phyloP scores from a whole-genome alignment of 2,329 filamentous ascomycete species.

The Aspergillus fumigatus region DNA sequence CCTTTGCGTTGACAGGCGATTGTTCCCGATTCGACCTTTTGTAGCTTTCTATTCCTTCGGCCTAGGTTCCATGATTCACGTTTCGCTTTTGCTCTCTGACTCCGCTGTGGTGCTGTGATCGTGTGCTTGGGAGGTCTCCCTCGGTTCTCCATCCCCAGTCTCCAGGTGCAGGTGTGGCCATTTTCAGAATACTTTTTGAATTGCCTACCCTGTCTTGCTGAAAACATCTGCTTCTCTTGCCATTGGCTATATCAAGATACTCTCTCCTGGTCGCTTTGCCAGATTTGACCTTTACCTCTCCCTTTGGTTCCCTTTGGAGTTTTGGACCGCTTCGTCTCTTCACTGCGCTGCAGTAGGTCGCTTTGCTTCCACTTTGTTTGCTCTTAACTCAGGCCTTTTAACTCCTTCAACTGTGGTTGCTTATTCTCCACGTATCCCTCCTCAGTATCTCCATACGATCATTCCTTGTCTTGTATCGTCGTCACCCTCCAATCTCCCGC shows the following conservation, averaged over 20 bases:
- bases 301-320: conserved; percentile 6
- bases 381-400: not conserved
- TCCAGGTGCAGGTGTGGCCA: not conserved
- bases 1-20: not conserved
- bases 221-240: conserved; percentile 3
- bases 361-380: not conserved
- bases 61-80: not conserved
- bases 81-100: not conserved
- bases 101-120: not conserved
- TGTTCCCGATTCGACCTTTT: not conserved
- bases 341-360: not conserved
- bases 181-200: not conserved
- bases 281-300: not conserved
- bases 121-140: not conserved
- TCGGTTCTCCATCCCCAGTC: not conserved
- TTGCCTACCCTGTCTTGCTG: not conserved
- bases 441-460: not conserved
- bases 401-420: not conserved
- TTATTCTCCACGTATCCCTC: not conserved
- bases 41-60: not conserved
- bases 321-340: conserved; percentile 3
- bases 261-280: not conserved
- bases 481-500: not conserved
- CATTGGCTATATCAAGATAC: conserved; percentile 13
- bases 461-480: not conserved